Base-by-base conservation (phyloP, 306 rosid genomes). In the Quercus robur region DNA sequence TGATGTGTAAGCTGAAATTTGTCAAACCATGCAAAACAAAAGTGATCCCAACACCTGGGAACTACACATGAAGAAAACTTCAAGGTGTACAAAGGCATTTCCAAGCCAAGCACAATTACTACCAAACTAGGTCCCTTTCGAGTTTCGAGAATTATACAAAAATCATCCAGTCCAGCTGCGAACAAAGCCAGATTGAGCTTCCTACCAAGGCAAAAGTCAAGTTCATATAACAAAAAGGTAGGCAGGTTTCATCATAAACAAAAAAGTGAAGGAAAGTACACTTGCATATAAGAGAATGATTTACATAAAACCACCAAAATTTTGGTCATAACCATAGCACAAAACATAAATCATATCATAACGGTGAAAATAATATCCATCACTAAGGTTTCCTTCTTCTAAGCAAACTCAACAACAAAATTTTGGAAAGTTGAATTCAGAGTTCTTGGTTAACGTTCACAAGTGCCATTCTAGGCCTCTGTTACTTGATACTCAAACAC, bases 401-500 rank as follows among this genome's bases (percentile, higher is more conserved):
- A 68, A 33, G 41, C 52, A 6, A 68, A 68, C 72, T 68, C 28
- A n/a, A 33, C 72, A 68, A 64, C 72, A 68, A 19, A 68, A 19
- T 18, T 67, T 64, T 67, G 25, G 17, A 67, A 67, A 31, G 51
- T 67, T 67, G 51, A 11, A 49, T 13, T 46, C 35, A 2, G 19
- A 14, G 23, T 17, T 31, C 33, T 17, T 66, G 19, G 46, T 15
- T 8, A 17, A 31, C 8, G 71, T 25, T 31, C 19, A 28, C 5
- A 30, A 66, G 21, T n/a, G 2, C 26, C 72, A 28, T 38, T 58
- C 85, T 91, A 94, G n/a, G 91, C 91, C 83, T 92, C 98, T 0
- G 93, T 80, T 10, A 79, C 26, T 9, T 97, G 98, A 62, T 90
- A 94, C 70, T 94, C 98, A 23, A 94, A 92, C 77, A 90, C 96